These are phyloP conservation scores for Zymoseptoria crescenta DNA, from an alignment of 2,329 filamentous ascomycete genomes.

Conservation along the genomic window DNA sequence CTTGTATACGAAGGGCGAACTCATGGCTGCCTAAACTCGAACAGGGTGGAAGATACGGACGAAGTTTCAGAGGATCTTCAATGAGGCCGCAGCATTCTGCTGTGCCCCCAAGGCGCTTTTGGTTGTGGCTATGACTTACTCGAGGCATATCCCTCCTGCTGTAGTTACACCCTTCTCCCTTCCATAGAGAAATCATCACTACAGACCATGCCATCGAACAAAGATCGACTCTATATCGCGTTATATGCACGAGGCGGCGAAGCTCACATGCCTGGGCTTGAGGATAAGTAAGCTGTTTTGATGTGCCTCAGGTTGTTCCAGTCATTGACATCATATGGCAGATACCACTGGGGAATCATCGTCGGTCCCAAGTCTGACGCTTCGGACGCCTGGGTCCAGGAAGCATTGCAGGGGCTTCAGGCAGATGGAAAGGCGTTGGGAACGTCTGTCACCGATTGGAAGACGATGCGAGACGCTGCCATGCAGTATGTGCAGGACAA, in stretches of 20 bases:
- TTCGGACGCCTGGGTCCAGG: slow-evolving; percentile 38
- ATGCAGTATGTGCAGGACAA: slow-evolving; percentile 37
- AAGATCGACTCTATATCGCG: slow-evolving; percentile 5
- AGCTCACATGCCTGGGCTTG: background rate
- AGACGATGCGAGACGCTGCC: slow-evolving; percentile 28
- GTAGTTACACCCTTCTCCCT: no score
- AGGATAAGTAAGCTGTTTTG: background rate
- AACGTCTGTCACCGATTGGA: slow-evolving; percentile 30
- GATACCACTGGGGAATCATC: slow-evolving; percentile 7
- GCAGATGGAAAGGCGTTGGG: slow-evolving; percentile 29
- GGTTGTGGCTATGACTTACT: no score
- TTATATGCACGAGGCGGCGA: slow-evolving; percentile 7
- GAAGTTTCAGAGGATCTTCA: background rate
- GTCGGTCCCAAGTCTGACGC: slow-evolving; percentile 25
- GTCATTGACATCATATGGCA: no score
- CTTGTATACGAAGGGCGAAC: background rate
- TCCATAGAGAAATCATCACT: no score
- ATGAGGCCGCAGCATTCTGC: no score
- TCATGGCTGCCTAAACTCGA: background rate
- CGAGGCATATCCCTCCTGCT: no score
- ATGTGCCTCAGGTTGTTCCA: background rate
- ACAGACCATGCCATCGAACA: slow-evolving; percentile 1
- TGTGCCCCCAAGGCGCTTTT: no score
- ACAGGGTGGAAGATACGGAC: background rate
- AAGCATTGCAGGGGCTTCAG: slow-evolving; percentile 31